Conservation (phyloP, 2,329 filamentous ascomycete species). For the Geoglossum cookeanum region DNA sequence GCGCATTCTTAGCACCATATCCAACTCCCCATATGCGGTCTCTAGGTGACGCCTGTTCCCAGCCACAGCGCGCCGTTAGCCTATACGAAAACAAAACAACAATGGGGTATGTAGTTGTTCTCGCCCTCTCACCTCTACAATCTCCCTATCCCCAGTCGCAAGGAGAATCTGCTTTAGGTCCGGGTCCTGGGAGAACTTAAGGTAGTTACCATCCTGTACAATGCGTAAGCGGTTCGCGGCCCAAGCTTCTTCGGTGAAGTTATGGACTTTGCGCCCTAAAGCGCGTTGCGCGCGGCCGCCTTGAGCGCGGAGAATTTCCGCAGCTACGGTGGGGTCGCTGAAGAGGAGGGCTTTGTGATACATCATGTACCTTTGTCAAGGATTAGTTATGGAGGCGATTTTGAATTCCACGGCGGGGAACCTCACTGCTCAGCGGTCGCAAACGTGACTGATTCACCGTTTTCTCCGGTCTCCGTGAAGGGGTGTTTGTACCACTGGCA, state of each 20-base stretch:
- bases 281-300: constrained; percentile 30
- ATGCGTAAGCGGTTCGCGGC: constrained; percentile 30
- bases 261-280: constrained; percentile 34
- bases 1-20: constrained; percentile 32
- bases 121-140: constrained; percentile 38
- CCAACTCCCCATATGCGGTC: constrained; percentile 51
- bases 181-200: constrained; percentile 37
- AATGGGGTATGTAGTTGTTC: background rate
- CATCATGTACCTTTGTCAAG: constrained; percentile 32
- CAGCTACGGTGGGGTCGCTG: constrained; percentile 24
- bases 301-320: constrained; percentile 28
- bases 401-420: background rate
- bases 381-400: background rate
- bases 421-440: constrained; percentile 33
- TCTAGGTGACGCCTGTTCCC: constrained; percentile 19
- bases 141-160: constrained; percentile 36
- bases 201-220: constrained; percentile 36
- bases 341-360: constrained; percentile 33
- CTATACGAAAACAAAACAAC: background rate
- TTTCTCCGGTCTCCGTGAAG: constrained; percentile 20
- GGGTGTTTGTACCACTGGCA: constrained; percentile 40
- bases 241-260: constrained; percentile 35
- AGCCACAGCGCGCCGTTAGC: background rate
- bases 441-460: constrained; percentile 21
- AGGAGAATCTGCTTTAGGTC: constrained; percentile 31